These are phyloP conservation scores for Phyllachora maydis DNA, from an alignment of 2,329 filamentous ascomycete genomes.

Conservation along the genomic window DNA sequence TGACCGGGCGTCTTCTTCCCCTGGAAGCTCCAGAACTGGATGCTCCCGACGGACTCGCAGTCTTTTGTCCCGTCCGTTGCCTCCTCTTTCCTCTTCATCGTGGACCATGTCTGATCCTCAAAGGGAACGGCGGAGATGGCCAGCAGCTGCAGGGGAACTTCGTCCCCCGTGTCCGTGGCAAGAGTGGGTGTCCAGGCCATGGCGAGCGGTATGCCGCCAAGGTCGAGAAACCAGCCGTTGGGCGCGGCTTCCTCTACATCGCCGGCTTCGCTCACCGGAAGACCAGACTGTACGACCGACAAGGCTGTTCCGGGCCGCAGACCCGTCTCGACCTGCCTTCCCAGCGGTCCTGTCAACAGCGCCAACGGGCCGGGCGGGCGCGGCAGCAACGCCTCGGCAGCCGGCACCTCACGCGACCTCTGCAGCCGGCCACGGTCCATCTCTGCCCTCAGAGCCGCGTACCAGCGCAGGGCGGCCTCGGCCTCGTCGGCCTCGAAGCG, in stretches of 20 bases:
- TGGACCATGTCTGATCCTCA: constrained; percentile 16
- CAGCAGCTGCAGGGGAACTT: constrained; percentile 29
- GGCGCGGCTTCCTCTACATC: constrained; percentile 2
- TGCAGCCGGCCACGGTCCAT: constrained; percentile 4
- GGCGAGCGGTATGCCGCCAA: constrained; percentile 27
- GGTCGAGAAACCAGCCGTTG: constrained; percentile 31
- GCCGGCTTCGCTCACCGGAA: constrained; percentile 3
- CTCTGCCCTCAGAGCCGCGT: constrained; percentile 5
- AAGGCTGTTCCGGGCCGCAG: constrained; percentile 5
- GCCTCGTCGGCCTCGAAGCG: constrained; percentile 14
- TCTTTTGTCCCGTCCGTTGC: too few species aligned
- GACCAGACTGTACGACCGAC: constrained; percentile 4
- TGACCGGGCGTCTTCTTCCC: constrained; percentile 10
- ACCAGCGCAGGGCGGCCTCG: constrained; percentile 11
- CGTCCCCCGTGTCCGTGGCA: constrained; percentile 11
- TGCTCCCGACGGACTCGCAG: constrained; percentile 17
- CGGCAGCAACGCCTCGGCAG: constrained; percentile 4
- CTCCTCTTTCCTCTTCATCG: constrained; percentile 11
- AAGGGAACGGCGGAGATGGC: constrained; percentile 29
- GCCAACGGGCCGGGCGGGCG: constrained; percentile 6
- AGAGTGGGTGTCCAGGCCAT: constrained; percentile 29
- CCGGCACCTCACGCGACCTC: constrained; percentile 4
- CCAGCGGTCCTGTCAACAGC: constrained; percentile 9
- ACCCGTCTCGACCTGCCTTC: constrained; percentile 7
- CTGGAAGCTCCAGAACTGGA: constrained; percentile 31